Conservation (phyloP, 23 red algal species). For the Gracilaria vermiculophylla region DNA sequence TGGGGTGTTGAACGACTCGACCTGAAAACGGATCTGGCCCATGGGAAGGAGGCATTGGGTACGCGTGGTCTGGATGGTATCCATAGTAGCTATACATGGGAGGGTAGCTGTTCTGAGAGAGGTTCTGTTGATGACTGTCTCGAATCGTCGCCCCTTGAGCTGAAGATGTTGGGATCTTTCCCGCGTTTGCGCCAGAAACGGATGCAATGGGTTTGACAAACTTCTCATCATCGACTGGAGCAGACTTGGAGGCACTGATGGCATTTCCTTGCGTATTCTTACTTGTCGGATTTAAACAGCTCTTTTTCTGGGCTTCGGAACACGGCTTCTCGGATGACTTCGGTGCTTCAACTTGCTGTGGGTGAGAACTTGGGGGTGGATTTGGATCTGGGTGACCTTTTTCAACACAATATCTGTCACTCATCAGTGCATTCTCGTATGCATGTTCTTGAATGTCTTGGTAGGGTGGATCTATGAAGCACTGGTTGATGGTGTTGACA, state of each 20-base stretch:
- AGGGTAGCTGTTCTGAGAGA: neutral
- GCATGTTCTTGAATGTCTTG: slow-evolving; percentile 37
- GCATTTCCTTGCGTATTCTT: neutral
- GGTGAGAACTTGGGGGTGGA: neutral
- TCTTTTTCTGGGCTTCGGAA: neutral
- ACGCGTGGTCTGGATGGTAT: slow-evolving; percentile 8
- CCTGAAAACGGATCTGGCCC: neutral
- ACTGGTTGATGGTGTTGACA: slow-evolving; percentile 68
- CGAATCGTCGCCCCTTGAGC: neutral
- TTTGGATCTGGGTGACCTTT: neutral
- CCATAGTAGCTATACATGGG: slow-evolving; percentile 34
- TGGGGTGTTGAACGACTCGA: neutral
- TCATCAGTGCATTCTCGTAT: slow-evolving; percentile 24
- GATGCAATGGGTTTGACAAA: neutral
- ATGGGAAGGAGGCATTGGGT: neutral
- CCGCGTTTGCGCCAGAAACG: neutral
- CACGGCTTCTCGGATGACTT: neutral
- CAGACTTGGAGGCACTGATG: neutral
- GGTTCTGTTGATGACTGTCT: neutral
- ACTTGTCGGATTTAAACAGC: no score
- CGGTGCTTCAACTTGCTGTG: neutral
- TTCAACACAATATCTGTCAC: slow-evolving; percentile 8
- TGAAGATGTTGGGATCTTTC: neutral
- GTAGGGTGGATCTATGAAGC: slow-evolving; percentile 53
- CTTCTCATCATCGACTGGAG: neutral